phyloP scores from a whole-genome alignment of 192 early-diverging fungal species.

The Geranomyces variabilis region DNA sequence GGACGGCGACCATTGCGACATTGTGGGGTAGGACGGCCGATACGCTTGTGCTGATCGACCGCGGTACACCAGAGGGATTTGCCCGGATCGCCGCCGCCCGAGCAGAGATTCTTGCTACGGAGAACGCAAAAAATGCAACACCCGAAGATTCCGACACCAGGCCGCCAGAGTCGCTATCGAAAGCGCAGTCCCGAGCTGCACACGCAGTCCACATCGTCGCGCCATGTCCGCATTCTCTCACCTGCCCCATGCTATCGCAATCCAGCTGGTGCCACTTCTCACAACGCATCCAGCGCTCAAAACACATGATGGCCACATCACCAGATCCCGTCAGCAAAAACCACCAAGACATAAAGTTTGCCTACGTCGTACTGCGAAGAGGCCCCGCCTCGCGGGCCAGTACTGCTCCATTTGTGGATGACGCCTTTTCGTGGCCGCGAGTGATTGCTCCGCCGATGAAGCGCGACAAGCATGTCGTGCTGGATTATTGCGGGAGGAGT shows the following conservation, averaged over 20 bases:
- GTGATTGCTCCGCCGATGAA: conserved; percentile 78
- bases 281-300: conserved; percentile 71
- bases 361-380: conserved; percentile 75
- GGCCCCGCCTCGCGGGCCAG: conserved; percentile 55
- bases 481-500: conserved; percentile 63
- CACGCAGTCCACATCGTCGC: conserved; percentile 71
- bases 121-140: conserved; percentile 15
- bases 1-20: conserved; percentile 65
- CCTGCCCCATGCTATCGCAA: conserved; percentile 69
- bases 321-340: conserved; percentile 36
- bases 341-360: conserved; percentile 75
- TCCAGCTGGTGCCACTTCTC: conserved; percentile 81
- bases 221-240: conserved; percentile 77
- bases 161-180: background rate
- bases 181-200: conserved; percentile 20
- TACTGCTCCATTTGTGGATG: conserved; percentile 10
- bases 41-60: conserved; percentile 78
- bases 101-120: conserved; percentile 62
- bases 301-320: conserved; percentile 51
- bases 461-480: conserved; percentile 72
- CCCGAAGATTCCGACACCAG: background rate
- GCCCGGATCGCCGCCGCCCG: conserved; percentile 69
- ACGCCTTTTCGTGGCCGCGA: conserved; percentile 70
- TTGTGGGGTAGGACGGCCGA: conserved; percentile 83
- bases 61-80: conserved; percentile 76